Evolutionary conservation across 148 eudicot genomes (phyloP).

Genomic region (Nyssa sinensis): DNA sequence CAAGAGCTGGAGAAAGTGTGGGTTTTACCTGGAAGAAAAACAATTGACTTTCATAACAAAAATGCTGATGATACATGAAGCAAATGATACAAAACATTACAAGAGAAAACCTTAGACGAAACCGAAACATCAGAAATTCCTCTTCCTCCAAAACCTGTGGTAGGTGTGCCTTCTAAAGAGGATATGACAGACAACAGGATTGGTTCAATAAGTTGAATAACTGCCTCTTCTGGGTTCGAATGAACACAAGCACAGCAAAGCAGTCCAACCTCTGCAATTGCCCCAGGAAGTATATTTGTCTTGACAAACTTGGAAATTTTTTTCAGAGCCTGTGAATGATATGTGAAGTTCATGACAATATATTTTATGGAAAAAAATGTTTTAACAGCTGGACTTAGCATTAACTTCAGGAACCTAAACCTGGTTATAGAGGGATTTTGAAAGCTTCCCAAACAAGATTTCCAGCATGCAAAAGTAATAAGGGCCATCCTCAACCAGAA

Average conservation of each 20-base stretch:
- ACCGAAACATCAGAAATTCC: slow-evolving; percentile 40
- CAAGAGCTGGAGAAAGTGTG: slow-evolving; percentile 90
- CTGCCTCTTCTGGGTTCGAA: slow-evolving; percentile 82
- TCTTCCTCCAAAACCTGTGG: slow-evolving; percentile 70
- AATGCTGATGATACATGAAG: slow-evolving; percentile 2
- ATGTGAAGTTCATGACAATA: slow-evolving; percentile 7
- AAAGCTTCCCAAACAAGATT: slow-evolving; percentile 89
- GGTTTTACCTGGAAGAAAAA: slow-evolving; percentile 50
- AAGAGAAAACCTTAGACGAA: slow-evolving; percentile 49
- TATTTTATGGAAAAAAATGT: neutral
- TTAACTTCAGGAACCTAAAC: slow-evolving; percentile 32
- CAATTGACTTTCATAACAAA: slow-evolving; percentile 7
- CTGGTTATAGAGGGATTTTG: slow-evolving; percentile 83
- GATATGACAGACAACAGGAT: slow-evolving; percentile 61
- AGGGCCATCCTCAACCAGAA: slow-evolving; percentile 98
- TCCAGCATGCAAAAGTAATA: slow-evolving; percentile 94
- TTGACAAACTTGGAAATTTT: slow-evolving; percentile 87
- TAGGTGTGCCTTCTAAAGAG: slow-evolving; percentile 79
- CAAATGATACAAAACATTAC: slow-evolving; percentile 9
- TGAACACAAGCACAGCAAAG: slow-evolving; percentile 97
- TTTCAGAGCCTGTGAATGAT: slow-evolving; percentile 63
- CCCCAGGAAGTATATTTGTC: slow-evolving; percentile 95
- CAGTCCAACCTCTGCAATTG: slow-evolving; percentile 93
- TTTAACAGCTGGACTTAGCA: neutral
- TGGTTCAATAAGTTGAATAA: slow-evolving; percentile 73